Evolutionary conservation across 306 rosid species (phyloP).

Genomic region (Lathyrus sativus): DNA sequence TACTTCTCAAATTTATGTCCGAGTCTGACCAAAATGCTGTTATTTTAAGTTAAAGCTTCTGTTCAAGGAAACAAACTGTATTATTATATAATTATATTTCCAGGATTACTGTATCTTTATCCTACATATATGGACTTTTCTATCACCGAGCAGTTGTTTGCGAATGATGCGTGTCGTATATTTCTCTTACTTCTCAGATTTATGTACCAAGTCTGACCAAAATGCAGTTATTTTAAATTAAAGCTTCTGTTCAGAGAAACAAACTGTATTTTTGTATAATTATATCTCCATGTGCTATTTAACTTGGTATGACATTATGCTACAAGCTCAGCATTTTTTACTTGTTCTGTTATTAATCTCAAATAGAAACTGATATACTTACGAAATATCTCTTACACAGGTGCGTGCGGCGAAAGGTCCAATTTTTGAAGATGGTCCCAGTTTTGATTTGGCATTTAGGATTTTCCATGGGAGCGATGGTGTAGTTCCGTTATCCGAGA

Average conservation of each 20-base stretch:
- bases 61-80: too few relatives aligned
- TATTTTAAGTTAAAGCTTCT: too few relatives aligned
- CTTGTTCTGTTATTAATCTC: slow-evolving; percentile 20
- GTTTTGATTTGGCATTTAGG: slow-evolving; percentile 90
- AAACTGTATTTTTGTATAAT: background rate
- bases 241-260: too few relatives aligned
- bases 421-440: slow-evolving; percentile 97
- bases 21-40: background rate
- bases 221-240: background rate
- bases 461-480: slow-evolving; percentile 97
- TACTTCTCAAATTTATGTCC: slow-evolving; percentile 8
- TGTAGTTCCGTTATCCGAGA: slow-evolving; percentile 83
- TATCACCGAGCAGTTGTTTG: too few relatives aligned
- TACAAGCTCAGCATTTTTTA: slow-evolving; percentile 2
- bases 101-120: too few relatives aligned
- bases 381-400: slow-evolving; percentile 47
- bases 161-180: background rate
- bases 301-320: slow-evolving; percentile 6
- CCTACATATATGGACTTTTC: too few relatives aligned
- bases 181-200: slow-evolving; percentile 3
- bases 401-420: slow-evolving; percentile 86
- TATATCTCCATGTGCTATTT: background rate
- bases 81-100: too few relatives aligned
- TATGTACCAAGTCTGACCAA: background rate
- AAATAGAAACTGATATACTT: slow-evolving; percentile 29